Base-by-base conservation (phyloP, 768 basidiomycete species). In the Suillus discolor region DNA sequence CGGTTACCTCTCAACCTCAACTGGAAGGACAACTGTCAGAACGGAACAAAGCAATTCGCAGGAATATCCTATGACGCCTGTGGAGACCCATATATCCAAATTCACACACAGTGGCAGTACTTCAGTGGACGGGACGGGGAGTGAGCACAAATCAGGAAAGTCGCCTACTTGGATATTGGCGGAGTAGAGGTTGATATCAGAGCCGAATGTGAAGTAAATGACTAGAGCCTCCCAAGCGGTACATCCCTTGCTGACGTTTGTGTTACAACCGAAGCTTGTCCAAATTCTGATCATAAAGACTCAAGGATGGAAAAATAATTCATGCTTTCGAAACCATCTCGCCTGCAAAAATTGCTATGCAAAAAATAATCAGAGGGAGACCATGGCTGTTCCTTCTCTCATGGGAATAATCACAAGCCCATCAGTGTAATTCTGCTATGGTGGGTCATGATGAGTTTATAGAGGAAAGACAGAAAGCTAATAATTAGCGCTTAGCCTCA, bases 31-130 rank as follows among this genome's bases (percentile, higher is more conserved):
- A 3, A 49, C 3, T 6, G 47, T 6, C 23, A 6, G 9, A 13
- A 25, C 11, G 47, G 51, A 28, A 28, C 25, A 51, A 28, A 25
- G 15, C 6, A 28, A 8, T 16, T 28, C 6, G 15, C 25, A 51
- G 25, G 25, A 51, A 39, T 47, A 65, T 31, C 38, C 64, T 23
- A 20, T 53, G 59, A n/a, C 1, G 13, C 47, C 59, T 1, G 3
- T 61, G 7, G 60, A 65, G 36, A 60, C 61, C 11, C 47, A 61
- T 51, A 41, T 61, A 42, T 39, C 59, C 36, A 4, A 42, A 31
- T 53, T 51, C 4, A 53, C 25, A 4, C 25, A 3, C 15, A 11
- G 16, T 18, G 51, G 18, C 51, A 9, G 8, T 18, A 28, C 51
- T 28, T 53, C 51, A 28, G 15, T 4, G 7, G 28, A 53, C 51